Evolutionary conservation across 2,329 filamentous ascomycete species (phyloP).

Genomic region (Teratosphaeria nubilosa): DNA sequence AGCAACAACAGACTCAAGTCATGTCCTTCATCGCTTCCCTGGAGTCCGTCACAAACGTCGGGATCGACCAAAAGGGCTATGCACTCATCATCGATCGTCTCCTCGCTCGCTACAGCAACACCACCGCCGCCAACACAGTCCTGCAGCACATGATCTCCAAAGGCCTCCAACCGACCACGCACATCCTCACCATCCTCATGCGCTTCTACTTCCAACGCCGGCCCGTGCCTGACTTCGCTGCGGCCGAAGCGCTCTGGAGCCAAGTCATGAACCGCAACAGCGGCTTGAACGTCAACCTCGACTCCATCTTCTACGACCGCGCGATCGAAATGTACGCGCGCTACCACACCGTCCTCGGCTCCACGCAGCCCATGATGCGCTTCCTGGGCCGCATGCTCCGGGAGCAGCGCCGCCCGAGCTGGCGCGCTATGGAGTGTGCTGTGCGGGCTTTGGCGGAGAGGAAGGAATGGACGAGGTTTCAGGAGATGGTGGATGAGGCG

Average conservation of each 20-base stretch:
- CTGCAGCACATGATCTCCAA: slow-evolving; percentile 51
- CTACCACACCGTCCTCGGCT: slow-evolving; percentile 34
- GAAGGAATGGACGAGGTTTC: slow-evolving; percentile 11
- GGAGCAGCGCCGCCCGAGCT: slow-evolving; percentile 33
- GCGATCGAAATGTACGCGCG: slow-evolving; percentile 57
- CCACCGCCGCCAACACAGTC: slow-evolving; percentile 47
- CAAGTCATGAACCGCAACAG: slow-evolving; percentile 29
- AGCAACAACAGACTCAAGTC: slow-evolving; percentile 44
- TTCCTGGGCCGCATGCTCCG: slow-evolving; percentile 30
- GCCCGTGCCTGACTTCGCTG: slow-evolving; percentile 46
- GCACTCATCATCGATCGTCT: slow-evolving; percentile 60
- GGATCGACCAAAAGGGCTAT: slow-evolving; percentile 53
- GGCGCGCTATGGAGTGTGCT: slow-evolving; percentile 30
- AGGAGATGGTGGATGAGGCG: slow-evolving; percentile 25
- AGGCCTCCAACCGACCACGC: slow-evolving; percentile 45
- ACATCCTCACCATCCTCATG: slow-evolving; percentile 67
- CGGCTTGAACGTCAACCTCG: slow-evolving; percentile 19
- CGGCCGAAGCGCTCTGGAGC: slow-evolving; percentile 50
- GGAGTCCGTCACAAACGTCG: slow-evolving; percentile 39
- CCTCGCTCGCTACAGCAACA: slow-evolving; percentile 39
- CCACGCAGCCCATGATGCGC: slow-evolving; percentile 32
- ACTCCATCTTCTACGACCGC: slow-evolving; percentile 58
- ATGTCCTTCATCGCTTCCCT: slow-evolving; percentile 51
- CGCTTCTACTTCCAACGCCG: slow-evolving; percentile 51
- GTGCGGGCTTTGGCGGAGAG: slow-evolving; percentile 29